Evolutionary conservation across 2,329 filamentous ascomycete genomes (phyloP).

Genomic region (Periconia digitata): DNA sequence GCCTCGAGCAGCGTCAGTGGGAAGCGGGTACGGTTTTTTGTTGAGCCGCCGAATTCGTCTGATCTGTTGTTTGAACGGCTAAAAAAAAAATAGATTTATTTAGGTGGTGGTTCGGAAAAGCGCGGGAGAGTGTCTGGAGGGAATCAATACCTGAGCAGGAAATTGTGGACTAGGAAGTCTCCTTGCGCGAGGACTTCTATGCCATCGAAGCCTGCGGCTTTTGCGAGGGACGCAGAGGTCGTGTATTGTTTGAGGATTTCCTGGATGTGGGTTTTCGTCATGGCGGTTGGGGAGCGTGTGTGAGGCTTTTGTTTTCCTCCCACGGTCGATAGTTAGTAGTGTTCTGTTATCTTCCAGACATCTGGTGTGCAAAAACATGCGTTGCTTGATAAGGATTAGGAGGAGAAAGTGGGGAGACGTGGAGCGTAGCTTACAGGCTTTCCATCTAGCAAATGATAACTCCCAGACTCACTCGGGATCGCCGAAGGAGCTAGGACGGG

Average conservation of each 20-base stretch:
- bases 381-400: background rate
- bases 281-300: constrained; percentile 6
- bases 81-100: background rate
- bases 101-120: background rate
- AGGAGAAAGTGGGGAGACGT: background rate
- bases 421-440: constrained; percentile 3
- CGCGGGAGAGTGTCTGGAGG: background rate
- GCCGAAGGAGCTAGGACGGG: constrained; percentile 20
- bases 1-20: constrained; percentile 34
- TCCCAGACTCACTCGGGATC: constrained; percentile 15
- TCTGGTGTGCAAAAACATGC: no score
- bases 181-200: constrained; percentile 17
- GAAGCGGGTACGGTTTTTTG: constrained; percentile 35
- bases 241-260: constrained; percentile 9
- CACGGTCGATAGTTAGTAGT: background rate
- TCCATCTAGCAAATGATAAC: constrained; percentile 17
- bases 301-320: no score
- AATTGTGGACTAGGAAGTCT: constrained; percentile 17
- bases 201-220: constrained; percentile 12
- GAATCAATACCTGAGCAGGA: constrained; percentile 8
- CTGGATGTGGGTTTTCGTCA: constrained; percentile 1
- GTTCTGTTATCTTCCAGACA: no score
- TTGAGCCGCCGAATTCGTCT: constrained; percentile 35
- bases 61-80: constrained; percentile 27
- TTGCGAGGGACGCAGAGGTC: constrained; percentile 3